These are phyloP conservation scores for Olyra latifolia DNA, from an alignment of 176 grass and related monocot species.

Conservation along the genomic window DNA sequence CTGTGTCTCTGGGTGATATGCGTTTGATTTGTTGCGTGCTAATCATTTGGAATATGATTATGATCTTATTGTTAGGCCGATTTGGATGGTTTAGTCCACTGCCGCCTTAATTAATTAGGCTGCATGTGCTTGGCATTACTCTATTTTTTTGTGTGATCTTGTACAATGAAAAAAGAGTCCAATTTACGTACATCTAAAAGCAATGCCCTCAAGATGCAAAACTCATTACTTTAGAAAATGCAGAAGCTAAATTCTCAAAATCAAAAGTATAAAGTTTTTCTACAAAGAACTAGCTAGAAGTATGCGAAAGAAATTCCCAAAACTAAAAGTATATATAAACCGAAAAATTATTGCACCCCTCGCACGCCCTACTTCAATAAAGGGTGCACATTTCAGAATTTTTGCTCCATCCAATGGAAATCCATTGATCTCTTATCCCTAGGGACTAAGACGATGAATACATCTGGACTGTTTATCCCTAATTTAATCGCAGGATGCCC, in stretches of 20 bases:
- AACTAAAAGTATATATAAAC: background rate
- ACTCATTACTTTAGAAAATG: background rate
- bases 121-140: background rate
- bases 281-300: background rate
- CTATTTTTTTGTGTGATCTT: background rate
- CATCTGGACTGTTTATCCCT: no score
- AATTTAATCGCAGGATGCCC: no score
- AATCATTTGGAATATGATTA: slow-evolving; percentile 39
- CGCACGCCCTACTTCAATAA: background rate
- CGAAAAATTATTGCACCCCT: background rate
- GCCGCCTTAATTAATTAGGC: background rate
- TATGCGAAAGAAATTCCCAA: background rate
- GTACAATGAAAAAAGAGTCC: background rate
- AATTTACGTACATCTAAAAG: background rate
- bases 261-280: background rate
- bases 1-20: background rate
- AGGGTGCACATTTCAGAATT: background rate
- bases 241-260: background rate
- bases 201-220: background rate
- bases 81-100: background rate
- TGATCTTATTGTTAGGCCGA: background rate
- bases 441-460: no score
- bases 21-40: slow-evolving; percentile 18
- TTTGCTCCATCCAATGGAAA: no score
- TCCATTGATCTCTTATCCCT: no score